Conservation (phyloP, 129 eudicot genomes). For the Centella asiatica region DNA sequence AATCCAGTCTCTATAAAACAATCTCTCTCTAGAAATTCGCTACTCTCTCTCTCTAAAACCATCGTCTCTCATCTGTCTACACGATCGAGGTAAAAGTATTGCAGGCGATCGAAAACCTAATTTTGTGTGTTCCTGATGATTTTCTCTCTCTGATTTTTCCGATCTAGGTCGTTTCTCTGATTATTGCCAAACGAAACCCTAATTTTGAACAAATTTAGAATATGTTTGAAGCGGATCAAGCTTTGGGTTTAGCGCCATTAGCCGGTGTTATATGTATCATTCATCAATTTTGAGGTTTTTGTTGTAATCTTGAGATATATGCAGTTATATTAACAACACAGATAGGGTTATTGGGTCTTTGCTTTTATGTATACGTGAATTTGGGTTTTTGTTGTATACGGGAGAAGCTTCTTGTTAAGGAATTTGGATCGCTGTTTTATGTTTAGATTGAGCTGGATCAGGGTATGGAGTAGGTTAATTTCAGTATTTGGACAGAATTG, state of each 20-base stretch:
- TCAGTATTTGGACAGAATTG: background rate
- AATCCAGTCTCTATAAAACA: too few species aligned
- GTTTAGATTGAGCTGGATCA: conserved; percentile 12
- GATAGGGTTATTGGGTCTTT: background rate
- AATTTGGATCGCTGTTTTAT: background rate
- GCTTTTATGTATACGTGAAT: background rate
- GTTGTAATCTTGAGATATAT: background rate
- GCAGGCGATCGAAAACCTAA: background rate
- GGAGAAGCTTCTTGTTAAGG: background rate
- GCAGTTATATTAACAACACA: background rate
- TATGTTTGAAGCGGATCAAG: background rate
- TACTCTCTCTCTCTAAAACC: background rate
- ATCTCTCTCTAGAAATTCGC: background rate
- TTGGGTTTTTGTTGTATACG: background rate
- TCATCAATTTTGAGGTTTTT: background rate
- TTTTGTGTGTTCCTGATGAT: background rate
- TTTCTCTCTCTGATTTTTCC: too few species aligned
- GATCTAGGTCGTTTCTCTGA: too few species aligned
- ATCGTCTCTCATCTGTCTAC: background rate
- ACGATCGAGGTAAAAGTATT: background rate
- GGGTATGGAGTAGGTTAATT: background rate
- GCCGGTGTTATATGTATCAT: background rate
- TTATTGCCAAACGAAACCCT: background rate
- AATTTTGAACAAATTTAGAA: background rate
- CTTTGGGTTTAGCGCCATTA: background rate